phyloP scores from a whole-genome alignment of 768 basidiomycete species.

The Suillus paluster region DNA sequence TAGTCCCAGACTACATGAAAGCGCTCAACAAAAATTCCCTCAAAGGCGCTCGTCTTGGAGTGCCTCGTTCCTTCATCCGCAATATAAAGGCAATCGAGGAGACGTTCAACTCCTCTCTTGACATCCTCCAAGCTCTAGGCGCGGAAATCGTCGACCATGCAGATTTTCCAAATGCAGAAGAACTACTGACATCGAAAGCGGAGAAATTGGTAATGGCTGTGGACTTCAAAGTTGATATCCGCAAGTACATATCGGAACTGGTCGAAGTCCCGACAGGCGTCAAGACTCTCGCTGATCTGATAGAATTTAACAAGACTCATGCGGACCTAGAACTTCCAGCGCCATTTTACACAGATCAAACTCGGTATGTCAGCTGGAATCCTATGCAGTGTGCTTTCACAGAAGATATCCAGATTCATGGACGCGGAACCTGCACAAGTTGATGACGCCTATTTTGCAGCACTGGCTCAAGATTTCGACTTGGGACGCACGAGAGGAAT shows the following conservation, averaged over 20 bases:
- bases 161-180: slow-evolving; percentile 50
- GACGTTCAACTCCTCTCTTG: slow-evolving; percentile 45
- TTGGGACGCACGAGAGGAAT: slow-evolving; percentile 58
- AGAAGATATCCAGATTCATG: slow-evolving; percentile 23
- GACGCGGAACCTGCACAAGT: slow-evolving; percentile 25
- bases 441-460: slow-evolving; percentile 43
- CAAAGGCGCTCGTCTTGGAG: slow-evolving; percentile 56
- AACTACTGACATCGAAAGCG: slow-evolving; percentile 47
- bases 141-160: slow-evolving; percentile 58
- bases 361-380: slow-evolving; percentile 25
- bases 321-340: slow-evolving; percentile 45
- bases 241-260: slow-evolving; percentile 48
- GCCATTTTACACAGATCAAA: slow-evolving; percentile 35
- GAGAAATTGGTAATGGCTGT: slow-evolving; percentile 52
- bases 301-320: slow-evolving; percentile 55
- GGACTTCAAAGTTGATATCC: slow-evolving; percentile 56
- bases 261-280: slow-evolving; percentile 60
- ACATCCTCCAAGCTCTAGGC: slow-evolving; percentile 42
- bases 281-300: slow-evolving; percentile 56
- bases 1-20: slow-evolving; percentile 58
- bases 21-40: slow-evolving; percentile 55
- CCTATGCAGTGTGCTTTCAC: slow-evolving; percentile 28
- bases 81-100: slow-evolving; percentile 27
- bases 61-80: slow-evolving; percentile 44
- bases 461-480: slow-evolving; percentile 48